A percentile compares a stretch with the other conserved stretches of the same genome.
Evolutionary conservation across 2,329 filamentous ascomycete species (phyloP).

Genomic region (Pyrenochaeta sp.): DNA sequence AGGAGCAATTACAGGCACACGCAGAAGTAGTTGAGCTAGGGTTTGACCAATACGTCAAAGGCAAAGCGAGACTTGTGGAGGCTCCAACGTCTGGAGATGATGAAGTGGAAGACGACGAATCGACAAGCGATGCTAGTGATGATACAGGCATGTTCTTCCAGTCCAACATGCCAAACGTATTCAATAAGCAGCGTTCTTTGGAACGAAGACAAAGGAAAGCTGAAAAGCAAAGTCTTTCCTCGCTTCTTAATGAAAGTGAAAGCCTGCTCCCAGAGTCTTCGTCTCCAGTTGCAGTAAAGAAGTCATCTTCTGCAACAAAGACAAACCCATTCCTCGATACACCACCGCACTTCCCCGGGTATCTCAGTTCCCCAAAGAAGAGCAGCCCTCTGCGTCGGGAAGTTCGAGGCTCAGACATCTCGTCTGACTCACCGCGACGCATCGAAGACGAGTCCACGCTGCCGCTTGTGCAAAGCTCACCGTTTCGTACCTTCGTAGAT

Average conservation of each 20-base stretch:
- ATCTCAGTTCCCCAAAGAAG: slow-evolving; percentile 39
- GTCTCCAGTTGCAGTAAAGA: slow-evolving; percentile 27
- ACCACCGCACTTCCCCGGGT: slow-evolving; percentile 38
- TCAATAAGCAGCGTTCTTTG: slow-evolving; percentile 29
- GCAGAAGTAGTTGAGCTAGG: slow-evolving; percentile 7
- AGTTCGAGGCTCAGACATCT: slow-evolving; percentile 36
- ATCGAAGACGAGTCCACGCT: slow-evolving; percentile 39
- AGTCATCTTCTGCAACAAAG: slow-evolving; percentile 20
- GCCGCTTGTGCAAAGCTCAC: slow-evolving; percentile 43
- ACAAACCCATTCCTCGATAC: slow-evolving; percentile 43
- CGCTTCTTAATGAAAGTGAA: slow-evolving; percentile 41
- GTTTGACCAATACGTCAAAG: slow-evolving; percentile 10
- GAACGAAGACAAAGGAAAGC: slow-evolving; percentile 31
- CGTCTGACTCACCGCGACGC: slow-evolving; percentile 27
- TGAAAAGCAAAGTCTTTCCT: slow-evolving; percentile 42
- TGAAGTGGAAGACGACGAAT: slow-evolving; percentile 16
- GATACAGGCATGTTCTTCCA: slow-evolving; percentile 51
- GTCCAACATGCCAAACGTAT: slow-evolving; percentile 37
- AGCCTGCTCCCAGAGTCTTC: slow-evolving; percentile 44
- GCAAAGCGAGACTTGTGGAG: slow-evolving; percentile 25
- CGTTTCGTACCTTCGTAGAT: slow-evolving; percentile 42
- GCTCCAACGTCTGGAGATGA: slow-evolving; percentile 9
- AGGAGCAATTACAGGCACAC: slow-evolving; percentile 14
- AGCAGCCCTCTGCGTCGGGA: slow-evolving; percentile 47
- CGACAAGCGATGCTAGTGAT: slow-evolving; percentile 39